Evolutionary conservation across 192 early-diverging fungal genomes (phyloP), one percentile per base, ranked within the genome.

Genomic region (Backusella tuberculispora): DNA sequence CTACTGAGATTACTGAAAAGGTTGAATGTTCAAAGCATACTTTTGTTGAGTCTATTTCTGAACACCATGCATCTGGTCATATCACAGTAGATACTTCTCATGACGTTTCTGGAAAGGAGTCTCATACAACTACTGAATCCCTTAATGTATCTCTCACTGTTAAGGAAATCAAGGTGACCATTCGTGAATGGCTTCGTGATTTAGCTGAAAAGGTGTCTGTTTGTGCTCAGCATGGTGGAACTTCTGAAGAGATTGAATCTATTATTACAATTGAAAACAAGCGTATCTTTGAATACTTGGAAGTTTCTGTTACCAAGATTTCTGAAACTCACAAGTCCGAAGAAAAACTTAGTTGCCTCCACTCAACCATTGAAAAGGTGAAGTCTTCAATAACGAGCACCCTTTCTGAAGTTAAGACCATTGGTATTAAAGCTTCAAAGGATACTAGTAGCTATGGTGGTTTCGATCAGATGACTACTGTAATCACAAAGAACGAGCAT

Each of bases 191-290:
- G 76, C 26, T 65, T 8, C 60, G 43, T n/a, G 15, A 29, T 15
- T 53, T 77, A 34, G 56, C 63, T 44, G 76, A 72, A 41, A 75
- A 47, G 10, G 74, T 75, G 13, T 75, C 74, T 15, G 6, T 48
- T 14, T 38, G 64, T 50, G 41, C 66, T 15, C 38, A 75, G 44
- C 46, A 48, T 19, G 47, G 66, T 42, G 37, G 40, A 38, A 37
- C 63, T 0, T 43, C 64, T 29, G 66, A 60, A 19, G 74, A 75
- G 9, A 75, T 75, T 26, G 40, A 75, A 0, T 17, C 38, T 2
- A 24, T 75, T 6, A 46, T 75, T 10, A 46, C 65, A 13, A 43
- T 53, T 13, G 74, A 75, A n/a, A 50, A 40, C 43, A 45, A 38
- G 14, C 26, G 47, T 12, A 75, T 75, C 2, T 43, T 10, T 3